Evolutionary conservation across 345 rosid species (phyloP), one percentile per base, ranked within the genome.

Genomic region (Litchi chinensis): DNA sequence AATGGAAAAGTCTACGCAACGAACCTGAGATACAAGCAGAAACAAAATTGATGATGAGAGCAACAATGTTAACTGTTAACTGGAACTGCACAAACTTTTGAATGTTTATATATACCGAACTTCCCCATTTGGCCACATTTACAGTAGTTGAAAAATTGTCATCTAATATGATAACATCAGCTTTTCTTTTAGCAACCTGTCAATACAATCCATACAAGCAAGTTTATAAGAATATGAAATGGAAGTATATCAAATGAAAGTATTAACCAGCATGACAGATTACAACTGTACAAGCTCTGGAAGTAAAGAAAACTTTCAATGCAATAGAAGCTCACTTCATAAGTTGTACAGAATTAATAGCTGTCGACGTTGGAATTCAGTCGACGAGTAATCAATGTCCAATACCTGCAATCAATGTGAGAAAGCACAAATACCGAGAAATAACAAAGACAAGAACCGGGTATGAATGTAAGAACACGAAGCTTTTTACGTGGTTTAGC

Each of bases 41-140:
- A 78, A 87, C 88, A 46, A 93, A 90, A 82, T 95, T 90, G 81
- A 91, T 86, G 54, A 91, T 79, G 32, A 96, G 95, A 65, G 99
- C 99, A 50, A 91, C 99, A 59, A 95, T 88, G 76, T 95, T 95
- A 56, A 95, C 99, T 50, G 99, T 95, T 3, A 95, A 86, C 85
- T 95, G 99, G 89, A 95, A 95, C 90, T 95, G 99, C 86, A 95
- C 99, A 83, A 95, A 95, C 89, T 95, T 95, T 79, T 92, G 98
- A 77, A 95, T 95, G 89, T 95, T 95, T 48, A 93, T 90, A 74
- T 96, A 96, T 68, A 96, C 98, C 6, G 98, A 83, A 72, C 99
- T 97, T 46, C 99, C 99, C 93, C 93, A 93, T 89, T 73, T 93
- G 64, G 95, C 97, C 59, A 91, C 97, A 71, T 89, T 93, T 60